Base-by-base conservation (phyloP, 2,329 filamentous ascomycete genomes). In the Neonectria punicea region DNA sequence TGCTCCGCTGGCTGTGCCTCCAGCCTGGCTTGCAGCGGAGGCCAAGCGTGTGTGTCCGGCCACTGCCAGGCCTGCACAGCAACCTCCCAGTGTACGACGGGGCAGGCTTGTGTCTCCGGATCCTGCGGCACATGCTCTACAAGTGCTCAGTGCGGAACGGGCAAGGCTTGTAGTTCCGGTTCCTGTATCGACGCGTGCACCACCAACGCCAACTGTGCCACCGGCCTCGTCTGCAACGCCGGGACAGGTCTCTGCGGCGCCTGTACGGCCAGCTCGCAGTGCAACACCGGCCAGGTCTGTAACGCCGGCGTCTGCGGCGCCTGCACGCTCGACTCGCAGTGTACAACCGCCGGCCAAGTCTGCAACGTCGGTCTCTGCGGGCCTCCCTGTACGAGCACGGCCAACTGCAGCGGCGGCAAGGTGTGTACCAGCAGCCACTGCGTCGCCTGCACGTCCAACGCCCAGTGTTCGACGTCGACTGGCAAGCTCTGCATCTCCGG, bases 401-500 rank as follows among this genome's bases (percentile, higher is more conserved):
- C 53, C 14, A 30, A 8, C 10, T 47, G 43, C 32, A 36, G 11
- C 11, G 28, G 41, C 18, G 43, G 54, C 11, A 11, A 28, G 14
- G 43, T 36, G 3, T 57, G 54, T 32, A 10, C 18, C 18, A 32
- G 36, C 6, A 46, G 53, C 13, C 34, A 32, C 5, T 63, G 60
- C 39, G 46, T 10, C 5, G 16, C 54, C 2, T 69, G 67, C 20
- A 63, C 64, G 5, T 32, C 54, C 18, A 46, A 50, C 54, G 43
- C 49, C 5, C 61, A 67, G 36, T 68, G 67, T 41, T 46, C 44
- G 32, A 49, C 58, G 14, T 43, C 36, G 3, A 5, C 46, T 3
- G 59, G 63, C 18, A 57, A 68, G 44, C 25, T 60, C 30, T 68
- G 66, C 58, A 53, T 43, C 14, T 43, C 44, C n/a, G 63, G 63